A percentile compares a stretch with the other conserved stretches of the same genome.
Conservation (phyloP, 257 asterid genomes). For the Thymus mandschuricus region DNA sequence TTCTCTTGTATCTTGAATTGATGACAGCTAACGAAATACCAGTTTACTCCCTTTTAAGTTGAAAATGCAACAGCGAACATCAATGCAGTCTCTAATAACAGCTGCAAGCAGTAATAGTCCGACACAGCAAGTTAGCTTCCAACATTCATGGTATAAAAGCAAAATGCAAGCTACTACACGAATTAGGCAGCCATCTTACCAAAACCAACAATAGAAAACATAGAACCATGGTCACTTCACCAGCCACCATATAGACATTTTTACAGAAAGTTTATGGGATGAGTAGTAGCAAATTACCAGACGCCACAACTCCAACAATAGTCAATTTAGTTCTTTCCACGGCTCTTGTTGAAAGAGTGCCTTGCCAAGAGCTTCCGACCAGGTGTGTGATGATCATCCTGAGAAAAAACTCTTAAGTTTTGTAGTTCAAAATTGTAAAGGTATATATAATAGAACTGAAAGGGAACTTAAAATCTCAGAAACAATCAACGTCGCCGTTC, state of each 20-base stretch:
- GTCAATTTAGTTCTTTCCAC: conserved; percentile 60
- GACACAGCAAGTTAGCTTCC: conserved; percentile 18
- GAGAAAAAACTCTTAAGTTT: conserved; percentile 33
- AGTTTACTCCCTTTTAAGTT: conserved; percentile 16
- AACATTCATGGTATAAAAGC: not conserved
- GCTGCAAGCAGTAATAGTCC: conserved; percentile 32
- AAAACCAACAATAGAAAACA: conserved; percentile 6
- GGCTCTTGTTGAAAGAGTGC: conserved; percentile 76
- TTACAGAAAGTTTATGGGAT: conserved; percentile 4
- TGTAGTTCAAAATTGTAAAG: conserved; percentile 27
- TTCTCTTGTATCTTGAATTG: conserved; percentile 26
- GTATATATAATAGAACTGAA: conserved; percentile 1
- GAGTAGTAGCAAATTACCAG: conserved; percentile 45
- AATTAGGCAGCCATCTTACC: not conserved
- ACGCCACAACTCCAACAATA: conserved; percentile 11
- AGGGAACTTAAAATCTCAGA: conserved; percentile 5
- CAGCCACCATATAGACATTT: not conserved
- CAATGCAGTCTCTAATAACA: conserved; percentile 15
- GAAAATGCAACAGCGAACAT: conserved; percentile 10
- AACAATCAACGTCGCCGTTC: not conserved
- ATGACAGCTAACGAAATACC: conserved; percentile 22
- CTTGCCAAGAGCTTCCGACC: conserved; percentile 72
- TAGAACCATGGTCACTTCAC: not conserved
- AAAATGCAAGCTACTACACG: not conserved
- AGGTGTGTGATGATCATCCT: conserved; percentile 84